phyloP scores from a whole-genome alignment of 2,329 filamentous ascomycete species.

The Penicillium sp. region DNA sequence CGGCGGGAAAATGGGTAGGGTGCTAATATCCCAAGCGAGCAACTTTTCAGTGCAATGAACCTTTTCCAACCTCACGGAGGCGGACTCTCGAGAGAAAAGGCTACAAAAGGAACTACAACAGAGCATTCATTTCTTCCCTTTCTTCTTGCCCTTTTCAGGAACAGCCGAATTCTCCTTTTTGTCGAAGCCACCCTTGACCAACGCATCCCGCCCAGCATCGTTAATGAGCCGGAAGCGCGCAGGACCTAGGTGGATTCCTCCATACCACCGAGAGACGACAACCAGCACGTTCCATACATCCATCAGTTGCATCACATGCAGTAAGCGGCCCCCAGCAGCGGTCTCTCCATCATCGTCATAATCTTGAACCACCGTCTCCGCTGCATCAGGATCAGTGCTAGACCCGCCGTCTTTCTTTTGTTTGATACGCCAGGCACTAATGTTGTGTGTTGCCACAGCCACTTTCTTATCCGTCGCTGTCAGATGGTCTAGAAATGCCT shows the following conservation, averaged over 20 bases:
- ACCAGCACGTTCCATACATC: constrained; percentile 90
- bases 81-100: not conserved
- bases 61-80: not conserved
- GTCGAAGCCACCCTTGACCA: constrained; percentile 73
- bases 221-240: constrained; percentile 91
- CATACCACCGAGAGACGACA: constrained; percentile 93
- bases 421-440: constrained; percentile 86
- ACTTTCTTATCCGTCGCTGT: constrained; percentile 80
- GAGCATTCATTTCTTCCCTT: constrained; percentile 42
- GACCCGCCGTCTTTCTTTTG: constrained; percentile 24
- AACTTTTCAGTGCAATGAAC: not conserved
- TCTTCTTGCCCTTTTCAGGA: constrained; percentile 57
- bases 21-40: not conserved
- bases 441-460: constrained; percentile 88
- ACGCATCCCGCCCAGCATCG: constrained; percentile 74
- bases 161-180: constrained; percentile 45
- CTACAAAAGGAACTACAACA: not conserved
- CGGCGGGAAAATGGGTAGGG: not conserved
- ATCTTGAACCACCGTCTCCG: constrained; percentile 70
- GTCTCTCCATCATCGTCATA: constrained; percentile 96
- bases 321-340: constrained; percentile 77
- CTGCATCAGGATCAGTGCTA: constrained; percentile 39
- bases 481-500: constrained; percentile 69
- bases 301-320: constrained; percentile 94
- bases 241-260: constrained; percentile 83